phyloP scores from a whole-genome alignment of 495 filamentous ascomycete genomes.

The Aspergillus asperescens region DNA sequence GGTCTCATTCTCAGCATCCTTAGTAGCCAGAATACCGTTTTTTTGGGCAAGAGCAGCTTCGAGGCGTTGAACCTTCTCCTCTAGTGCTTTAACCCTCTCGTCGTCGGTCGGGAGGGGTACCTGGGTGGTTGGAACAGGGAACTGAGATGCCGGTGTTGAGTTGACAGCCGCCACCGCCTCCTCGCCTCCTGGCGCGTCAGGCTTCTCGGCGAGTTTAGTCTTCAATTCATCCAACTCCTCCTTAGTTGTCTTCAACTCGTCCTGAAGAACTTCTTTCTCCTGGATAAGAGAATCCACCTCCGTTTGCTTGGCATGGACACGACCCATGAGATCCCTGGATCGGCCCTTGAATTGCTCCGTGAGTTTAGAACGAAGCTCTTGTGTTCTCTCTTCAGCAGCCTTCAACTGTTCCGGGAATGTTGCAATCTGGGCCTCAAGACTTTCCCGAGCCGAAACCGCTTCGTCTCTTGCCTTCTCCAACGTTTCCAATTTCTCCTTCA shows the following conservation, averaged over 20 bases:
- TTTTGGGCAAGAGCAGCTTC: conserved; percentile 49
- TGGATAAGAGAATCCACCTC: conserved; percentile 40
- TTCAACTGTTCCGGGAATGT: conserved; percentile 48
- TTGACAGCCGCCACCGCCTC: conserved; percentile 25
- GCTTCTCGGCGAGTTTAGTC: conserved; percentile 30
- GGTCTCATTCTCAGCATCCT: conserved; percentile 45
- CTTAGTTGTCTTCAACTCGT: conserved; percentile 44
- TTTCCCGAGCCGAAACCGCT: conserved; percentile 50
- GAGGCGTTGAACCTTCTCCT: conserved; percentile 44
- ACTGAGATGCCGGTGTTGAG: conserved; percentile 38
- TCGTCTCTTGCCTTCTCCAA: conserved; percentile 70
- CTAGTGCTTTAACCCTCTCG: conserved; percentile 35
- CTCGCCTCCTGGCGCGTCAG: conserved; percentile 19
- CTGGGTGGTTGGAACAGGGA: conserved; percentile 26
- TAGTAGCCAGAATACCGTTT: conserved; percentile 31
- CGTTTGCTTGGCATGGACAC: conserved; percentile 46
- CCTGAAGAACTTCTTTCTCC: conserved; percentile 48
- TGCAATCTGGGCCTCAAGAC: conserved; percentile 50
- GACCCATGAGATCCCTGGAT: conserved; percentile 46
- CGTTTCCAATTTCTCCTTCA: conserved; percentile 63
- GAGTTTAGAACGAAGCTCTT: conserved; percentile 48
- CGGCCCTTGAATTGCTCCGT: conserved; percentile 57
- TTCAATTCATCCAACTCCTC: conserved; percentile 38
- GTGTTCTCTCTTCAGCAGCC: conserved; percentile 43
- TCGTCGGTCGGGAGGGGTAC: conserved; percentile 26